phyloP scores from a whole-genome alignment of 257 asterid genomes.

The Cynanchum wilfordii region DNA sequence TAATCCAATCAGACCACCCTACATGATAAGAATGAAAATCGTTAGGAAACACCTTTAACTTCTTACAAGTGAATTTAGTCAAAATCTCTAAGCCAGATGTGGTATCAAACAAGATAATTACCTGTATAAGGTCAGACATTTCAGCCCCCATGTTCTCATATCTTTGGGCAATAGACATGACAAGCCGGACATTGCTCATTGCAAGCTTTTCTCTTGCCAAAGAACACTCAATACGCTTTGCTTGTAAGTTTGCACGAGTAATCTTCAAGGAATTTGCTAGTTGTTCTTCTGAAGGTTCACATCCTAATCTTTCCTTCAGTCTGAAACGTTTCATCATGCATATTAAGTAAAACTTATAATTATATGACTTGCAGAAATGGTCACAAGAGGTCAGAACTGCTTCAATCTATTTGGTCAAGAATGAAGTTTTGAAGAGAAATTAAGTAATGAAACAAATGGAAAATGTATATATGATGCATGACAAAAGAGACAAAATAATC shows the following conservation, averaged over 20 bases:
- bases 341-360: constrained; percentile 3
- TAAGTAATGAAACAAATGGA: not conserved
- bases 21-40: constrained; percentile 20
- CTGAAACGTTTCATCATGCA: constrained; percentile 31
- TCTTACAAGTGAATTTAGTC: not conserved
- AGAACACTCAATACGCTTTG: constrained; percentile 57
- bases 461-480: not conserved
- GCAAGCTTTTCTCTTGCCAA: constrained; percentile 95
- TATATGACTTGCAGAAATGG: not conserved
- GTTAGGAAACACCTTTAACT: not conserved
- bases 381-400: not conserved
- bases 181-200: constrained; percentile 95
- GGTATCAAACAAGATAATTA: constrained; percentile 24
- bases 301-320: constrained; percentile 69
- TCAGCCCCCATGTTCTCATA: constrained; percentile 93
- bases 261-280: constrained; percentile 74
- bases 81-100: not conserved
- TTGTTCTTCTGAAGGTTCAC: constrained; percentile 89
- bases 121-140: constrained; percentile 95
- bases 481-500: not conserved
- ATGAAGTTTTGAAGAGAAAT: not conserved
- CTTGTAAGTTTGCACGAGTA: constrained; percentile 52
- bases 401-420: not conserved
- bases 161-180: constrained; percentile 92
- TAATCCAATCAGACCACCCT: constrained; percentile 93